Percentiles rank a stretch among this genome's conserved stretches.
Conservation (phyloP, 1,284 basidiomycete species). For the Schizophyllum amplum region DNA sequence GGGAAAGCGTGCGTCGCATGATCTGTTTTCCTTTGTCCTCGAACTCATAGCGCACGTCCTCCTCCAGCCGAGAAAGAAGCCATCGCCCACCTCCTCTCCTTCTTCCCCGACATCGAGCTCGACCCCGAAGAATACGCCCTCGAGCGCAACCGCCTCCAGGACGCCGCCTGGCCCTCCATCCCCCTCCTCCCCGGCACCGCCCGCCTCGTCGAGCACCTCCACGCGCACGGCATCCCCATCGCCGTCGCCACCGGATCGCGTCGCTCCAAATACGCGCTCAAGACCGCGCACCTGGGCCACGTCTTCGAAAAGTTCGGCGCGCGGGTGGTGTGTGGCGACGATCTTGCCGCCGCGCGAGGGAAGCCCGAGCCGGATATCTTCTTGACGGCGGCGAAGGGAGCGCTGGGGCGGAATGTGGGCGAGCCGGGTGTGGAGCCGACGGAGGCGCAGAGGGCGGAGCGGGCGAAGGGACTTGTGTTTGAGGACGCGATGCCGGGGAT, state of each 20-base stretch:
- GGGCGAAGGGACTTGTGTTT: slow-evolving; percentile 61
- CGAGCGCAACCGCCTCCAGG: slow-evolving; percentile 49
- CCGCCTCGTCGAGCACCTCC: slow-evolving; percentile 59
- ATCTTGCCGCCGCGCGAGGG: slow-evolving; percentile 41
- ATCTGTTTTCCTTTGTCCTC: slow-evolving; percentile 2
- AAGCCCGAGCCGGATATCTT: slow-evolving; percentile 76
- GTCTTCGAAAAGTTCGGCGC: slow-evolving; percentile 53
- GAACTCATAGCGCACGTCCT: not conserved
- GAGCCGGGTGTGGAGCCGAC: slow-evolving; percentile 26
- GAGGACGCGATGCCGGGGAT: slow-evolving; percentile 70
- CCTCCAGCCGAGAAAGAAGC: slow-evolving; percentile 58
- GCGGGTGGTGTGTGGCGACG: slow-evolving; percentile 62
- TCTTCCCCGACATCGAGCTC: slow-evolving; percentile 63
- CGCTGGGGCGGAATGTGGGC: slow-evolving; percentile 51
- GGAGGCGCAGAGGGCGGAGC: slow-evolving; percentile 35
- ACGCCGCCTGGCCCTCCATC: slow-evolving; percentile 58
- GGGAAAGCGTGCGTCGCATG: slow-evolving; percentile 59
- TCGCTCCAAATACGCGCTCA: slow-evolving; percentile 55
- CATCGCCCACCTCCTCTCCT: slow-evolving; percentile 58
- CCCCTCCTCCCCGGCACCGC: slow-evolving; percentile 60
- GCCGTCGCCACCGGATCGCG: slow-evolving; percentile 69
- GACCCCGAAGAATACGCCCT: slow-evolving; percentile 49
- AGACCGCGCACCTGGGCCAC: slow-evolving; percentile 50
- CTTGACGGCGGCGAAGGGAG: slow-evolving; percentile 51
- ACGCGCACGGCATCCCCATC: slow-evolving; percentile 58